Percentiles rank a stretch among this genome's conserved stretches.
phyloP scores from a whole-genome alignment of 257 asterid genomes.

The Verbascum thapsus region DNA sequence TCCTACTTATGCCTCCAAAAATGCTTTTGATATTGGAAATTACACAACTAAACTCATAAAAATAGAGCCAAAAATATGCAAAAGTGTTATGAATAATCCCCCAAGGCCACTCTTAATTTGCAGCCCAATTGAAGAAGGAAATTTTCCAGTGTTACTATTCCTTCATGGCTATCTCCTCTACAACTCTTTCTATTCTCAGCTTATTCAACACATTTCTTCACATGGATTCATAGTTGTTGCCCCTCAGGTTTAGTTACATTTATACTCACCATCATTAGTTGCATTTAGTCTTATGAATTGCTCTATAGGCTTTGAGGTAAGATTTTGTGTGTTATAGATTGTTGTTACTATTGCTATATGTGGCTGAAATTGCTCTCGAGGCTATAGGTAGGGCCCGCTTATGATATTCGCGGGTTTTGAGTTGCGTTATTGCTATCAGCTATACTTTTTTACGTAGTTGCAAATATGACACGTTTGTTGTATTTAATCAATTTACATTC shows the following conservation, averaged over 20 bases:
- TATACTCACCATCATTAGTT: too few species aligned
- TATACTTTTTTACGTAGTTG: too few species aligned
- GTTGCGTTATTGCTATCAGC: too few species aligned
- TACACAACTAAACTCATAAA: constrained; percentile 38
- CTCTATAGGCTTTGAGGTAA: too few species aligned
- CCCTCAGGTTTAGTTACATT: constrained; percentile 64
- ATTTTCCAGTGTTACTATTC: constrained; percentile 61
- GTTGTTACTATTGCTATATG: too few species aligned
- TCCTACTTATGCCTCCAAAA: constrained; percentile 34
- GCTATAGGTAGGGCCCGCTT: too few species aligned
- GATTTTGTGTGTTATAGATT: too few species aligned
- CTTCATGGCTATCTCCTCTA: constrained; percentile 84
- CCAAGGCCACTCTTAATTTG: constrained; percentile 69
- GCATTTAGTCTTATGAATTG: neutral
- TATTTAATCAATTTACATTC: too few species aligned
- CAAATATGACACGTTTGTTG: too few species aligned
- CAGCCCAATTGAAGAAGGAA: constrained; percentile 59
- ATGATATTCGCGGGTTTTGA: too few species aligned
- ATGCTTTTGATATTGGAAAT: constrained; percentile 50
- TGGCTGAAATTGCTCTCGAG: too few species aligned
- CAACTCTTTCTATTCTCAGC: constrained; percentile 87
- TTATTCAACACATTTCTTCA: constrained; percentile 71
- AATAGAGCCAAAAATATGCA: constrained; percentile 36
- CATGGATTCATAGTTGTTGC: constrained; percentile 86
- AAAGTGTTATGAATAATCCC: constrained; percentile 32